A percentile compares a stretch with the other conserved stretches of the same genome.
These are phyloP conservation scores for Phtheirospermum japonicum DNA, from an alignment of 257 asterid genomes.

Conservation along the genomic window DNA sequence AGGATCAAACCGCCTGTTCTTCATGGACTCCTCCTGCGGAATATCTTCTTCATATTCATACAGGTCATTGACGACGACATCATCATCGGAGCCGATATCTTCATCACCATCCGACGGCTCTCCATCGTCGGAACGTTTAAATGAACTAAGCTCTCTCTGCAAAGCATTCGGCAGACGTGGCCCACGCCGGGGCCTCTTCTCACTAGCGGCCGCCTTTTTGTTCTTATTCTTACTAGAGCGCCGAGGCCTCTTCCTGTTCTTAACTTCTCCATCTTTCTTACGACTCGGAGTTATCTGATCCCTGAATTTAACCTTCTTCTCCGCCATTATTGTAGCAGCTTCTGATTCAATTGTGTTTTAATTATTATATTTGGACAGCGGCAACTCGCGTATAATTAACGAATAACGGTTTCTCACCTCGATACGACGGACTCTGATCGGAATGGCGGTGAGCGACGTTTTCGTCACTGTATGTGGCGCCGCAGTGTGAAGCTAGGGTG, in stretches of 20 bases:
- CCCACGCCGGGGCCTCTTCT: slow-evolving; percentile 45
- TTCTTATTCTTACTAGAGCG: slow-evolving; percentile 19
- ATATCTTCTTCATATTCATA: slow-evolving; percentile 78
- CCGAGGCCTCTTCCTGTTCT: slow-evolving; percentile 25
- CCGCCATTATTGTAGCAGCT: slow-evolving; percentile 30
- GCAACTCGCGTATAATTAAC: neutral
- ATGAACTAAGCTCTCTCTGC: slow-evolving; percentile 43
- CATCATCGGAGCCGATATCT: slow-evolving; percentile 36
- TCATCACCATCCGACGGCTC: slow-evolving; percentile 36
- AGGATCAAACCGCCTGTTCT: slow-evolving; percentile 68
- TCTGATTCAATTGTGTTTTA: neutral
- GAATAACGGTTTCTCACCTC: neutral
- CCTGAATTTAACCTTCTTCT: slow-evolving; percentile 32
- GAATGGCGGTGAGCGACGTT: no score
- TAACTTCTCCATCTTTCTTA: slow-evolving; percentile 25
- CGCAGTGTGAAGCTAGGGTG: no score
- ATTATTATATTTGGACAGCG: neutral
- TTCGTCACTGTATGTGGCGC: no score
- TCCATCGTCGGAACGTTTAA: slow-evolving; percentile 14
- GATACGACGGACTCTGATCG: no score
- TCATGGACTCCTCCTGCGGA: slow-evolving; percentile 76
- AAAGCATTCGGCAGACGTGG: slow-evolving; percentile 74
- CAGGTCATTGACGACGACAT: slow-evolving; percentile 36
- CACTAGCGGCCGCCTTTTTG: slow-evolving; percentile 26
- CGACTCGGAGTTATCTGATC: slow-evolving; percentile 24